Conservation (phyloP, 352 stramenopile species). For the Phytophthora pisi region DNA sequence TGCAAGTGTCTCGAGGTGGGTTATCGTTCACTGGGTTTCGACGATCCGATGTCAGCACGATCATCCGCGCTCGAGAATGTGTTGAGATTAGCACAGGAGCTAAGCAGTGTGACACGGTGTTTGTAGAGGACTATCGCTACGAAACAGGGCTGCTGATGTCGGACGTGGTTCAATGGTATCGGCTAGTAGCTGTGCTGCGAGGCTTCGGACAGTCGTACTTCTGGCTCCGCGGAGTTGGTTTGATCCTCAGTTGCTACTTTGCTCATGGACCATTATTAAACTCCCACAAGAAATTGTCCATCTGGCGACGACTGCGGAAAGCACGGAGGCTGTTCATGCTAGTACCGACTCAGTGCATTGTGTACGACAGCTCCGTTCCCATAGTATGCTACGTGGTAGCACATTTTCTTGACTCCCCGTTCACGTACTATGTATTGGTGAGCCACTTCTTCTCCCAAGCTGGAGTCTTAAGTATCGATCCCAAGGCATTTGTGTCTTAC, state of each 20-base stretch:
- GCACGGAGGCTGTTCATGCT: slow-evolving; percentile 39
- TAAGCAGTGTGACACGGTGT: slow-evolving; percentile 37
- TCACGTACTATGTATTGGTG: slow-evolving; percentile 41
- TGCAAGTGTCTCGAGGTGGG: slow-evolving; percentile 18
- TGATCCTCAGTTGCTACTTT: slow-evolving; percentile 37
- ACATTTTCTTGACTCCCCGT: slow-evolving; percentile 50
- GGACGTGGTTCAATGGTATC: slow-evolving; percentile 36
- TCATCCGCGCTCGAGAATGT: slow-evolving; percentile 33
- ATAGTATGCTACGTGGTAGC: slow-evolving; percentile 49
- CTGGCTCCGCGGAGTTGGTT: slow-evolving; percentile 28
- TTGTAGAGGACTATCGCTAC: slow-evolving; percentile 52
- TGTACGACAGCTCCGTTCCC: slow-evolving; percentile 53
- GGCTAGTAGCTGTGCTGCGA: slow-evolving; percentile 28
- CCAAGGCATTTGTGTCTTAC: slow-evolving; percentile 24
- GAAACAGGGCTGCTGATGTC: slow-evolving; percentile 29
- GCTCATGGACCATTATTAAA: neutral
- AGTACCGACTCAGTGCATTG: slow-evolving; percentile 52
- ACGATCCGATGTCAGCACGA: slow-evolving; percentile 26
- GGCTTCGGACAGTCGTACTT: slow-evolving; percentile 48
- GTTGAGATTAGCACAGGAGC: neutral
- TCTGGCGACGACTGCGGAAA: neutral
- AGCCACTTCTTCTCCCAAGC: slow-evolving; percentile 34
- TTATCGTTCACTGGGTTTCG: slow-evolving; percentile 16
- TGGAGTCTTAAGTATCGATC: slow-evolving; percentile 32
- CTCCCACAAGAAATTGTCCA: neutral